These are phyloP conservation scores for Dunaliella salina DNA, from an alignment of 163 green algal genomes.

Conservation along the genomic window DNA sequence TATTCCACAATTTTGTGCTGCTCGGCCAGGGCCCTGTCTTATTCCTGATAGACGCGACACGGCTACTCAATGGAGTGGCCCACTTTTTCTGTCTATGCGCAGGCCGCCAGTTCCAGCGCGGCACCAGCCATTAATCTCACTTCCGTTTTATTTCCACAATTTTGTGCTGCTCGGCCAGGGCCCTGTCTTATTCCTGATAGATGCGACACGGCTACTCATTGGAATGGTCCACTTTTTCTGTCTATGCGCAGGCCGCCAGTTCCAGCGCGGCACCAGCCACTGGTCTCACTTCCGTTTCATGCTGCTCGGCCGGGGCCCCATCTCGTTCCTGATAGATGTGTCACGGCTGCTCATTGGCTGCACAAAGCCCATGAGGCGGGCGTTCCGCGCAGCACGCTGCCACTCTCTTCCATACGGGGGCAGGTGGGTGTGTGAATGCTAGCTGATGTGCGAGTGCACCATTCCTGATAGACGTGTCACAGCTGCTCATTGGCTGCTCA, in stretches of 20 bases:
- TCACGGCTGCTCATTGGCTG: conserved; percentile 14
- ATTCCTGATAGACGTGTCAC: conserved; percentile 41
- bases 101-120: background rate
- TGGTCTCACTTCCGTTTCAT: conserved; percentile 52
- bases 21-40: no score
- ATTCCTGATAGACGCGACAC: no score
- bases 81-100: no score
- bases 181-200: no score
- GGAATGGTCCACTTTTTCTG: no score
- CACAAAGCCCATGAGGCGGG: background rate
- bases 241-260: background rate
- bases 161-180: no score
- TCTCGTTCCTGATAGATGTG: conserved; percentile 40
- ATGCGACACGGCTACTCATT: no score
- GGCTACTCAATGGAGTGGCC: no score
- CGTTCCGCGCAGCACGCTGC: background rate
- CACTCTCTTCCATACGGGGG: background rate
- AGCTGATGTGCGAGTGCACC: no score
- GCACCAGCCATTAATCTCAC: no score
- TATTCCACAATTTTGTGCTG: no score
- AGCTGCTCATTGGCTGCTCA: conserved; percentile 8
- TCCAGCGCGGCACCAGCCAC: background rate
- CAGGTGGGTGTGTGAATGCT: background rate
- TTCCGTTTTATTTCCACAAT: no score
- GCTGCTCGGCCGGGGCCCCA: conserved; percentile 50